phyloP scores from a whole-genome alignment of 768 basidiomycete genomes.

The Boletus barrowsii region DNA sequence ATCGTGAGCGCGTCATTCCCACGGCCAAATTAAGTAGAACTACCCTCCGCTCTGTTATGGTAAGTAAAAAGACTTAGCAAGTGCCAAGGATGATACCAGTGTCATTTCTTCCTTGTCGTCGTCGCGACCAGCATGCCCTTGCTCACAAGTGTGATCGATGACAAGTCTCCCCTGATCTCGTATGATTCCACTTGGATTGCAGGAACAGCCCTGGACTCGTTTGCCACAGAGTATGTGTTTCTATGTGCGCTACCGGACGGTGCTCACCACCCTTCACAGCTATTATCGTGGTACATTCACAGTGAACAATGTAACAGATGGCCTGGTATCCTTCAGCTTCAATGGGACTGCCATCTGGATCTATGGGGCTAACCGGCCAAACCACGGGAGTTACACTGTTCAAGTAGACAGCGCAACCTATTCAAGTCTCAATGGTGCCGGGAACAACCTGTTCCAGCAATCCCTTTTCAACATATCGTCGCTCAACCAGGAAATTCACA shows the following conservation, averaged over 20 bases:
- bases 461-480: slow-evolving; percentile 37
- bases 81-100: too few species aligned
- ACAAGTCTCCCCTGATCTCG: slow-evolving; percentile 32
- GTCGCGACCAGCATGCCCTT: slow-evolving; percentile 18
- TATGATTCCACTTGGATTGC: slow-evolving; percentile 26
- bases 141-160: slow-evolving; percentile 26
- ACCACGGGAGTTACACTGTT: slow-evolving; percentile 46
- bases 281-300: slow-evolving; percentile 41
- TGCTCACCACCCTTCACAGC: slow-evolving; percentile 15
- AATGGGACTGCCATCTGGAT: slow-evolving; percentile 49
- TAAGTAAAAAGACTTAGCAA: too few species aligned
- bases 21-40: neutral
- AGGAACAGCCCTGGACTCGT: slow-evolving; percentile 12
- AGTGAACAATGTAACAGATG: slow-evolving; percentile 33
- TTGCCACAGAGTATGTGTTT: slow-evolving; percentile 16
- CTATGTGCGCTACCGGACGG: neutral
- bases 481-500: slow-evolving; percentile 36
- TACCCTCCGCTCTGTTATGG: too few species aligned
- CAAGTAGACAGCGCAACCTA: slow-evolving; percentile 37
- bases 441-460: slow-evolving; percentile 36
- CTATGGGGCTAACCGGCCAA: slow-evolving; percentile 47
- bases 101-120: neutral
- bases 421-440: slow-evolving; percentile 28
- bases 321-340: slow-evolving; percentile 41
- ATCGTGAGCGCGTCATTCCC: slow-evolving; percentile 17